Percentiles rank a stretch among this genome's conserved stretches.
Evolutionary conservation across 176 grass and related monocot genomes (phyloP).

Genomic region (Oropetium thomaeum): DNA sequence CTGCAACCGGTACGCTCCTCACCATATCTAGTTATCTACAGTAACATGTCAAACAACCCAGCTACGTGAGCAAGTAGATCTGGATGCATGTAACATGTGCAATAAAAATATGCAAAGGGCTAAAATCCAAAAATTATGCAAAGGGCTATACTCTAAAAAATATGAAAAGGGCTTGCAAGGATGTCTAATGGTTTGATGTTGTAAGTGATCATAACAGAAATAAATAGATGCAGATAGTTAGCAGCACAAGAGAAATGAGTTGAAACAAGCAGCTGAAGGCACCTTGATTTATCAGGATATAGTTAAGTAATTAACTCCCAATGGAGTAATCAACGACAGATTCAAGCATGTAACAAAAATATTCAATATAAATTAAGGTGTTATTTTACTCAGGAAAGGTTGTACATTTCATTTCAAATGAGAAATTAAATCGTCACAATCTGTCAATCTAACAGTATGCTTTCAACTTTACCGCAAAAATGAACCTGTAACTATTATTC

Average conservation of each 20-base stretch:
- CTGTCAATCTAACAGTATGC: neutral
- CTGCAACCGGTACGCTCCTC: neutral
- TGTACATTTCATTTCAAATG: neutral
- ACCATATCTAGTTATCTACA: constrained; percentile 14
- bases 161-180: neutral
- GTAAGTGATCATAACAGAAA: neutral
- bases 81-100: neutral
- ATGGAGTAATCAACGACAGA: no score
- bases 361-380: neutral
- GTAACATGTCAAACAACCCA: neutral
- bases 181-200: neutral
- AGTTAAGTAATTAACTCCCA: no score
- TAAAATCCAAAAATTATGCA: no score
- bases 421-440: neutral
- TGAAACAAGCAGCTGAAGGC: neutral
- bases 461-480: neutral
- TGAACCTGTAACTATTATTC: neutral
- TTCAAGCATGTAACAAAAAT: neutral
- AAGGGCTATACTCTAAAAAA: no score
- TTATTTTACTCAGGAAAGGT: neutral
- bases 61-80: neutral
- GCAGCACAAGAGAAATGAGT: neutral
- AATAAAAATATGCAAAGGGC: neutral
- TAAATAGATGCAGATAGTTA: neutral
- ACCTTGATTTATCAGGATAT: constrained; percentile 7